Conservation (phyloP, 1,284 basidiomycete species). For the Stygiomarasmius scandens region DNA sequence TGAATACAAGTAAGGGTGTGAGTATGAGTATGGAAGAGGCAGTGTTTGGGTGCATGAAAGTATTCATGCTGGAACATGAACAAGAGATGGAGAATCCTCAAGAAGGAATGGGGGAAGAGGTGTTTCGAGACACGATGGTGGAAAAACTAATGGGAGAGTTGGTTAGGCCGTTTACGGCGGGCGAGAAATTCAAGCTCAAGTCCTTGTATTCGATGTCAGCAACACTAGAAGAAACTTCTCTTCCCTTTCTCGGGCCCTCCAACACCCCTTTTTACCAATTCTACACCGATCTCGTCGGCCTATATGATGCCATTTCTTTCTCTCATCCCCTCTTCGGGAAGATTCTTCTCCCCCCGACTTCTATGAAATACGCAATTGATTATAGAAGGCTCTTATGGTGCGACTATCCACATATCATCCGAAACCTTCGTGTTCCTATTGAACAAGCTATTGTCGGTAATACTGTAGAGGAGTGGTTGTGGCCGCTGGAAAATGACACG, state of each 20-base stretch:
- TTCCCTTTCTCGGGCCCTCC: conserved; percentile 62
- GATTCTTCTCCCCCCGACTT: conserved; percentile 76
- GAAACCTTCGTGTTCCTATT: conserved; percentile 54
- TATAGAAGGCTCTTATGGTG: conserved; percentile 87
- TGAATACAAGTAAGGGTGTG: conserved; percentile 41
- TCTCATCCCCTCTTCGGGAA: conserved; percentile 77
- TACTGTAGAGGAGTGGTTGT: conserved; percentile 64
- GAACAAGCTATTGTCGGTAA: conserved; percentile 45
- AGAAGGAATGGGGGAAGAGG: conserved; percentile 48
- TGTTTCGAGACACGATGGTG: conserved; percentile 71
- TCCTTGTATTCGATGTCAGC: conserved; percentile 19
- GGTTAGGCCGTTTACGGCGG: conserved; percentile 54
- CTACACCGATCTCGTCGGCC: conserved; percentile 87
- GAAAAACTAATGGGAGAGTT: conserved; percentile 60
- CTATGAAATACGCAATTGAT: conserved; percentile 79
- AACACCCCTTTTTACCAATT: conserved; percentile 88
- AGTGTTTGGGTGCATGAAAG: conserved; percentile 84
- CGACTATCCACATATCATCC: conserved; percentile 69
- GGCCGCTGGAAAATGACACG: conserved; percentile 69
- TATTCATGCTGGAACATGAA: conserved; percentile 92
- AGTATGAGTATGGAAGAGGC: conserved; percentile 55
- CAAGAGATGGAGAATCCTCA: conserved; percentile 31
- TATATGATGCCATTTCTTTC: conserved; percentile 93
- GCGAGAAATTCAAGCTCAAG: conserved; percentile 16
- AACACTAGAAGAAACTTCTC: conserved; percentile 62